phyloP scores from a whole-genome alignment of 495 filamentous ascomycete genomes.

The Hapsidospora chrysogenum region DNA sequence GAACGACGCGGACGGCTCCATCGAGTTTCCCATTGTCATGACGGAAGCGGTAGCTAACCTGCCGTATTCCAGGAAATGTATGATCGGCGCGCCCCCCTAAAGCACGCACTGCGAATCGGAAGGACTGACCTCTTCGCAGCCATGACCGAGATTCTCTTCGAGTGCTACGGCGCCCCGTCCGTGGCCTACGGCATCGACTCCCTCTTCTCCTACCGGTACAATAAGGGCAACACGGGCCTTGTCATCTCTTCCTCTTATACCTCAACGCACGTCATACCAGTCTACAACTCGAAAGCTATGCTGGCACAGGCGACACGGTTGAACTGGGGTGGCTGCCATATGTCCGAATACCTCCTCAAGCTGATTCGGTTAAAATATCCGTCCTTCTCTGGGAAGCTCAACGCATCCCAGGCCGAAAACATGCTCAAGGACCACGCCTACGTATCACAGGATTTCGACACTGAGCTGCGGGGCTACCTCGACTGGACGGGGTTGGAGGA shows the following conservation, averaged over 20 bases:
- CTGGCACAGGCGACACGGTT: conserved; percentile 70
- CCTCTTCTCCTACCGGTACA: conserved; percentile 86
- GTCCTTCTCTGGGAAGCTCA: conserved; percentile 65
- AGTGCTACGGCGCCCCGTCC: conserved; percentile 77
- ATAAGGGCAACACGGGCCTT: conserved; percentile 72
- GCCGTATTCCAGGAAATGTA: conserved; percentile 71
- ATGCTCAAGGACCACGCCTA: conserved; percentile 85
- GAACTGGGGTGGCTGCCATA: conserved; percentile 88
- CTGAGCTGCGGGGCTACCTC: conserved; percentile 55
- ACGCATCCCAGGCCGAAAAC: conserved; percentile 67
- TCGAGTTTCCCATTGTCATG: conserved; percentile 84
- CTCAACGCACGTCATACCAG: conserved; percentile 89
- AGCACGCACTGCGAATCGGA: too few relatives aligned
- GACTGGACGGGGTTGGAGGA: conserved; percentile 84
- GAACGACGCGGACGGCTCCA: conserved; percentile 50
- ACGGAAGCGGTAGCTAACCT: conserved; percentile 89
- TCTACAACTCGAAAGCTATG: conserved; percentile 68
- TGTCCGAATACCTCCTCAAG: conserved; percentile 77
- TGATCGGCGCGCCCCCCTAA: conserved; percentile 10
- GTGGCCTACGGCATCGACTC: conserved; percentile 90
- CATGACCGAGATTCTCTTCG: conserved; percentile 94
- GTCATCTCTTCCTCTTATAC: conserved; percentile 86
- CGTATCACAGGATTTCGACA: conserved; percentile 63
- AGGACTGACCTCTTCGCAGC: conserved; percentile 32
- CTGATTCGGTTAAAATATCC: conserved; percentile 86